These are phyloP conservation scores for Rhodotorula sp. DNA, from an alignment of 1,284 basidiomycete genomes.

Conservation along the genomic window DNA sequence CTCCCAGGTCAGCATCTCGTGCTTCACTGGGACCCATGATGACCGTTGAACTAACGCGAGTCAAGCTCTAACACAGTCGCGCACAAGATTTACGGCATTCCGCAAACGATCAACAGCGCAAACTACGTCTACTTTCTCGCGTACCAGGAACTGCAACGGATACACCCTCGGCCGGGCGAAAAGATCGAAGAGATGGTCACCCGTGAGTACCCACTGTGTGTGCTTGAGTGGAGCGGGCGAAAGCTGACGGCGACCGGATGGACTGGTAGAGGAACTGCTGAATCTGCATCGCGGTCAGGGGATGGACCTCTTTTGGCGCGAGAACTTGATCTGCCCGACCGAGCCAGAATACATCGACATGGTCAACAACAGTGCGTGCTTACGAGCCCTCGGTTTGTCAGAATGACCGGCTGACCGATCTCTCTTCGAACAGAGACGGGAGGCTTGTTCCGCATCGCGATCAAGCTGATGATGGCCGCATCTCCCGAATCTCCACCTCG, in stretches of 20 bases:
- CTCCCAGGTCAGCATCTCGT: constrained; percentile 61
- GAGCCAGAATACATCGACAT: constrained; percentile 94
- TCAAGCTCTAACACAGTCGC: constrained; percentile 61
- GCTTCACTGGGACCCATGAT: not conserved
- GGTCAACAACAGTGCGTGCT: constrained; percentile 86
- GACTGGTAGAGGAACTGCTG: constrained; percentile 69
- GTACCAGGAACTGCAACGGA: constrained; percentile 64
- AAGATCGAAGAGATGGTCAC: constrained; percentile 46
- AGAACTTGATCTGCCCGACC: constrained; percentile 84
- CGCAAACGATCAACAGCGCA: constrained; percentile 95
- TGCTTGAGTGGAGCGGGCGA: constrained; percentile 45
- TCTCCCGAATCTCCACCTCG: constrained; percentile 56
- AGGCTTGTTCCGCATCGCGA: constrained; percentile 84
- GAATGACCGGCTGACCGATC: not conserved
- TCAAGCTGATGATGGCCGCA: constrained; percentile 91
- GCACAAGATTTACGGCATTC: constrained; percentile 92
- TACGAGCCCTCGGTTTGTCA: not conserved
- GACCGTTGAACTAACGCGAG: not conserved
- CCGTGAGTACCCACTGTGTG: constrained; percentile 34
- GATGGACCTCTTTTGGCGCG: constrained; percentile 91
- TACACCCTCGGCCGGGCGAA: constrained; percentile 28
- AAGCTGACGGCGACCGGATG: constrained; percentile 52
- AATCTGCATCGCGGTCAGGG: constrained; percentile 94
- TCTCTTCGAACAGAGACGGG: constrained; percentile 74
- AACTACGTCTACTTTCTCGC: constrained; percentile 96